Evolutionary conservation across 768 basidiomycete genomes (phyloP).

Genomic region (Termitomyces sp.): DNA sequence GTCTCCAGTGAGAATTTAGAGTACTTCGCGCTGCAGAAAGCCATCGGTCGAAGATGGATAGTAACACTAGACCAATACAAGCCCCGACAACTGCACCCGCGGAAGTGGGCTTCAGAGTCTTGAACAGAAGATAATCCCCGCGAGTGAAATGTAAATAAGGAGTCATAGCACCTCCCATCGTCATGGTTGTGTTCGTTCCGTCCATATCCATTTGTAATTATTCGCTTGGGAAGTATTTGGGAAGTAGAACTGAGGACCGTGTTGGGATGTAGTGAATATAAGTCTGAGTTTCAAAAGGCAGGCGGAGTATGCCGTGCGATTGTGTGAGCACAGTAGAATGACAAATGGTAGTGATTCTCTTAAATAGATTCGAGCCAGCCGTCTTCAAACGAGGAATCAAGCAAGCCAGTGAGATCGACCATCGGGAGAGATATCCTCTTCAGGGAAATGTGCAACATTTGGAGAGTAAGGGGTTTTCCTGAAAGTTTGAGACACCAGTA

Average conservation of each 20-base stretch:
- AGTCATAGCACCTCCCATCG: constrained; percentile 38
- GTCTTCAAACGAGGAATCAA: not conserved
- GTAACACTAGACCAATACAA: constrained; percentile 61
- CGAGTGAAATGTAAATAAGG: constrained; percentile 67
- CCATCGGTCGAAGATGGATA: constrained; percentile 69
- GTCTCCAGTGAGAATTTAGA: constrained; percentile 53
- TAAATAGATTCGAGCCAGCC: not conserved
- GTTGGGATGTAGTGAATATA: not conserved
- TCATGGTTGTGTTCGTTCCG: not conserved
- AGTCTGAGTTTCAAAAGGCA: not conserved
- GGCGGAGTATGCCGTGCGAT: not conserved
- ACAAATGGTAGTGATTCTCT: not conserved
- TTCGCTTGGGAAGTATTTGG: not conserved
- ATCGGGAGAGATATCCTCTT: not conserved
- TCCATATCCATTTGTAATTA: constrained; percentile 7
- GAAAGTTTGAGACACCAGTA: not conserved
- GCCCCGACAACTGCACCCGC: constrained; percentile 69
- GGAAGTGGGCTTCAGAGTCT: constrained; percentile 62
- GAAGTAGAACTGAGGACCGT: not conserved
- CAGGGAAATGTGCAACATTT: not conserved
- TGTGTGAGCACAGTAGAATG: not conserved
- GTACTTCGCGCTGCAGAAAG: constrained; percentile 50
- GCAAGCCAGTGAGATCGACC: not conserved
- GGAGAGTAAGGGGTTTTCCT: not conserved
- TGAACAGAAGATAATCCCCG: constrained; percentile 64